phyloP scores from a whole-genome alignment of 129 eudicot genomes.

The carrot (Daucus carota) region DNA sequence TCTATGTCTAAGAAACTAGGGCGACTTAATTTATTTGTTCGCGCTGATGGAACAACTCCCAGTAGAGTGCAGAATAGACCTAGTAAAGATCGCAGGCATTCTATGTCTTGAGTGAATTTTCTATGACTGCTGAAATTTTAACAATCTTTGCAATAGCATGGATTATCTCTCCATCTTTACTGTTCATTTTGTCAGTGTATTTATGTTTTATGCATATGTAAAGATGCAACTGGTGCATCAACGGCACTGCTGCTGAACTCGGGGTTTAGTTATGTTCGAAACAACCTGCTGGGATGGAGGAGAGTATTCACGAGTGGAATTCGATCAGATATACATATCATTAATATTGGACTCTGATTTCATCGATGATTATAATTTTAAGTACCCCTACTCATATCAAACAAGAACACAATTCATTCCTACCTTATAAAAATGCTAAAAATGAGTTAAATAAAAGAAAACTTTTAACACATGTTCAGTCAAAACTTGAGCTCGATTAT shows the following conservation, averaged over 20 bases:
- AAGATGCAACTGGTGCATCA: not conserved
- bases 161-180: not conserved
- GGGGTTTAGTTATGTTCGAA: too few species aligned
- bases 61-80: conserved; percentile 43
- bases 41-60: conserved; percentile 40
- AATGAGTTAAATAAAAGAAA: not conserved
- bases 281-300: too few species aligned
- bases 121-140: not conserved
- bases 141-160: not conserved
- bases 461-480: not conserved
- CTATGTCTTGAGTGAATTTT: conserved; percentile 43
- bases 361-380: not conserved
- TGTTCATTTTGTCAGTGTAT: not conserved
- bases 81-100: conserved; percentile 64
- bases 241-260: not conserved
- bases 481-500: conserved; percentile 8
- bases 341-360: not conserved
- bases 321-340: not conserved
- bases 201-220: not conserved
- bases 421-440: not conserved
- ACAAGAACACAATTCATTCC: not conserved
- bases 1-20: conserved; percentile 69
- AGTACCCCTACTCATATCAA: not conserved
- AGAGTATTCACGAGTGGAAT: too few species aligned
- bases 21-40: conserved; percentile 33